These are phyloP conservation scores for Phytophthora hibernalis DNA, from an alignment of 352 stramenopile genomes.

Conservation along the genomic window DNA sequence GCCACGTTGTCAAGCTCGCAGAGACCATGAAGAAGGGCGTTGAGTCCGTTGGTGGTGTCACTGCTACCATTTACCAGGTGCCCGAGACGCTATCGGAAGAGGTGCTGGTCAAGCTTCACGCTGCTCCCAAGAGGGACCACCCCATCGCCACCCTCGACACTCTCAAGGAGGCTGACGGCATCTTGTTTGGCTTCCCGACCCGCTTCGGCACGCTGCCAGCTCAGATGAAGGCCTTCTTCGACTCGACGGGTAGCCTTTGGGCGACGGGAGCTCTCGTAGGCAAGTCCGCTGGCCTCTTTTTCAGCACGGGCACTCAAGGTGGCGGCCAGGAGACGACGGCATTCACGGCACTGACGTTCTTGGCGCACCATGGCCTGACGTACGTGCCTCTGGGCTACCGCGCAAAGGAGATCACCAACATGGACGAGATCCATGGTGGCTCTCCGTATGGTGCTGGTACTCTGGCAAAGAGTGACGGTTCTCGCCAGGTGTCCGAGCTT, in stretches of 20 bases:
- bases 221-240: constrained; percentile 40
- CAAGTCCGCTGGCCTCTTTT: constrained; percentile 38
- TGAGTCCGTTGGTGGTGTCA: constrained; percentile 31
- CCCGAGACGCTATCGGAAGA: constrained; percentile 23
- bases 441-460: constrained; percentile 34
- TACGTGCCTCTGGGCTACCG: constrained; percentile 37
- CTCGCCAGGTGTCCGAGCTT: constrained; percentile 72
- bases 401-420: constrained; percentile 32
- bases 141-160: constrained; percentile 29
- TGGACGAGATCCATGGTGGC: too few species aligned
- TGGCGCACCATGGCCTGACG: constrained; percentile 33
- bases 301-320: too few species aligned
- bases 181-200: constrained; percentile 40
- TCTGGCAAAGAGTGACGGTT: constrained; percentile 30
- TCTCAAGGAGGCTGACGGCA: constrained; percentile 37
- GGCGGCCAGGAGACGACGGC: constrained; percentile 38
- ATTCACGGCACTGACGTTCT: constrained; percentile 39
- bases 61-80: constrained; percentile 29
- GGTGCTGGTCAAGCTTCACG: constrained; percentile 20
- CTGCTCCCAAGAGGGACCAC: constrained; percentile 35
- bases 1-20: constrained; percentile 28
- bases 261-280: constrained; percentile 29
- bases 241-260: constrained; percentile 36
- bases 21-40: constrained; percentile 30
- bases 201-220: constrained; percentile 34